Conservation (phyloP, 2,329 filamentous ascomycete species). For the Phialemonium atrogriseum region DNA sequence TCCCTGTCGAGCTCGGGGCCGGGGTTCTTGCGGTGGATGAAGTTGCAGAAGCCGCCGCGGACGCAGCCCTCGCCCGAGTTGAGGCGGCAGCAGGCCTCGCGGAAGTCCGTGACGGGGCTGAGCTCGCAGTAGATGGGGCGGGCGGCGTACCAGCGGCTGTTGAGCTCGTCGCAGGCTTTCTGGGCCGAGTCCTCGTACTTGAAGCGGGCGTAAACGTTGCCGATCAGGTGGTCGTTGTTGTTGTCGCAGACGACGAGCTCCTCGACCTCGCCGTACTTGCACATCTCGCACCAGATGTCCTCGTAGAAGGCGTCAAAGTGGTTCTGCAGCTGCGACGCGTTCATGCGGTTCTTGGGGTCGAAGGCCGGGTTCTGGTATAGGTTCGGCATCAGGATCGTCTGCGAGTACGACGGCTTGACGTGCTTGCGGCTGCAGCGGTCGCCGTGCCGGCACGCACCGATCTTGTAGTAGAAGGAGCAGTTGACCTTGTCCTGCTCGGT, state of each 20-base stretch:
- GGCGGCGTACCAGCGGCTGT: conserved; percentile 93
- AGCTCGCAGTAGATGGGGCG: conserved; percentile 97
- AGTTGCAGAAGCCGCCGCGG: conserved; percentile 96
- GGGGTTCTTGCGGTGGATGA: conserved; percentile 97
- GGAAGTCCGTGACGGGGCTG: conserved; percentile 92
- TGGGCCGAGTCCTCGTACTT: conserved; percentile 98
- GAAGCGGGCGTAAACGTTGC: conserved; percentile 98
- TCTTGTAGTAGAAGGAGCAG: conserved; percentile 99
- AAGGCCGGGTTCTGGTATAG: conserved; percentile 98
- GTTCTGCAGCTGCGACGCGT: conserved; percentile 89
- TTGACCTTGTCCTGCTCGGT: conserved; percentile 99
- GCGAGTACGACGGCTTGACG: conserved; percentile 96
- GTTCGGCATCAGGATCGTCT: conserved; percentile 96
- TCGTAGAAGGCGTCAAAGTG: conserved; percentile 99
- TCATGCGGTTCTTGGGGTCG: conserved; percentile 96
- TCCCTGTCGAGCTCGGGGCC: conserved; percentile 82
- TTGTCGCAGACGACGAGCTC: conserved; percentile 99
- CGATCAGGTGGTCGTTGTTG: conserved; percentile 98
- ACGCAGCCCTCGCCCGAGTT: conserved; percentile 95
- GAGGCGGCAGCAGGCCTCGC: conserved; percentile 91
- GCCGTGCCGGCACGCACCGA: conserved; percentile 95
- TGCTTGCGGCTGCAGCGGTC: conserved; percentile 98
- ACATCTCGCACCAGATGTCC: conserved; percentile 99
- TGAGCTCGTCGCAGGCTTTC: conserved; percentile 86
- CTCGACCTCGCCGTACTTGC: conserved; percentile 95